phyloP scores from a whole-genome alignment of 2,329 filamentous ascomycete species.

The Colletotrichum trifolii region DNA sequence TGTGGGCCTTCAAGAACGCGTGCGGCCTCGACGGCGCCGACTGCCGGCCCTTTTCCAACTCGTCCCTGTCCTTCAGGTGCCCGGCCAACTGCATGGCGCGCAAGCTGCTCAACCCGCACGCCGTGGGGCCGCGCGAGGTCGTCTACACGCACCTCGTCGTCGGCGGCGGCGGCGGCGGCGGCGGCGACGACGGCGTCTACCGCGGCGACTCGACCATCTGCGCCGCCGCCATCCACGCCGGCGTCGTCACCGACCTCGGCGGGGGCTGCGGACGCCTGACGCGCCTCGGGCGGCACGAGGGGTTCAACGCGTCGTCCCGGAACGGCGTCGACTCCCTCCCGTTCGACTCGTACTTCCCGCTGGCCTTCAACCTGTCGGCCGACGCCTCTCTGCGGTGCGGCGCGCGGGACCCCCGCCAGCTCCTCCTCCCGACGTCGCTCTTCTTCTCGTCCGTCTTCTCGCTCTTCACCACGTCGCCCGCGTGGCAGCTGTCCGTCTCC shows the following conservation, averaged over 20 bases:
- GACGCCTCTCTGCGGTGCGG: slow-evolving; percentile 67
- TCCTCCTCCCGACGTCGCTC: slow-evolving; percentile 83
- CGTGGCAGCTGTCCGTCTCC: slow-evolving; percentile 84
- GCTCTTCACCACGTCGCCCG: slow-evolving; percentile 82
- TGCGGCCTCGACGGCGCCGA: slow-evolving; percentile 80
- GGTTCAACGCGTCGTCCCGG: slow-evolving; percentile 71
- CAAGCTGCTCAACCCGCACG: slow-evolving; percentile 76
- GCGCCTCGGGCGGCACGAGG: slow-evolving; percentile 74
- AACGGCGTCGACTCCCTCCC: slow-evolving; percentile 80
- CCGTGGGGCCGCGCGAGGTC: slow-evolving; percentile 76
- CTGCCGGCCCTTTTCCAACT: slow-evolving; percentile 80
- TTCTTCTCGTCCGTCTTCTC: slow-evolving; percentile 82
- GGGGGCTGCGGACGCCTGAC: slow-evolving; percentile 87
- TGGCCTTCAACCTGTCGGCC: slow-evolving; percentile 81
- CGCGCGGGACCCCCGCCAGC: slow-evolving; percentile 84
- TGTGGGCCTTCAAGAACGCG: slow-evolving; percentile 32
- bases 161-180: slow-evolving; percentile 71
- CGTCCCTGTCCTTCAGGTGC: slow-evolving; percentile 78
- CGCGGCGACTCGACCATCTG: slow-evolving; percentile 92
- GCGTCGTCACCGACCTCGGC: slow-evolving; percentile 74
- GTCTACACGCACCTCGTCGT: slow-evolving; percentile 74
- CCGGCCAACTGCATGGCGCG: slow-evolving; percentile 76
- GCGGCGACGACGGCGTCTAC: slow-evolving; percentile 71
- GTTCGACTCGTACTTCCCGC: slow-evolving; percentile 91
- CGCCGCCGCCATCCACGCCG: slow-evolving; percentile 84